Evolutionary conservation across 2,329 filamentous ascomycete genomes (phyloP), one percentile per base, ranked within the genome.

Genomic region (Cercospora zeae-maydis): DNA sequence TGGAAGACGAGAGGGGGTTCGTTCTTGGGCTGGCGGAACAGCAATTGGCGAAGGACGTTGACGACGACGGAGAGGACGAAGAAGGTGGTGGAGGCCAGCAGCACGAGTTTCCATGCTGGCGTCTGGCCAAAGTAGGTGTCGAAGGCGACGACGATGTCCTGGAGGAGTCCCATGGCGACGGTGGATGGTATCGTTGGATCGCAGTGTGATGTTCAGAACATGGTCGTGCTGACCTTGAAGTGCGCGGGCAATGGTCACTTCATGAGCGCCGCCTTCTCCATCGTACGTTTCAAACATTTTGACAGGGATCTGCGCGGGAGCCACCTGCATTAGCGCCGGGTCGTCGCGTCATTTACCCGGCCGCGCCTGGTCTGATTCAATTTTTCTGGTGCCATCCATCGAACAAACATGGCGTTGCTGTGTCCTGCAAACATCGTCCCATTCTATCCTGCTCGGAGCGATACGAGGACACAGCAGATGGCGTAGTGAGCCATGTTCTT

Each of bases 1-100:
- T 88, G 86, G 76, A 88, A 88, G 54, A 88, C 86, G 31, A 88
- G 71, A 0, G 86, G 86, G 16, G 82, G 82, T 67, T 82, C 79
- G 60, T 92, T 90, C 57, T 59, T 51, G 57, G 89, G 85, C 71
- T 92, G 93, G 19, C 56, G 90, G 61, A 73, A 65, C 66, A 97
- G 80, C 61, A 96, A 71, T 78, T 98, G 93, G 67, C 83, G 83
- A 70, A 91, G 73, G 68, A 98, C 87, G 77, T 98, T 97, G 80
- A 93, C 73, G 63, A 90, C 74, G 61, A 97, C 84, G 16, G 86
- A 77, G 47, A 85, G 70, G 31, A 78, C 75, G 67, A 86, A 69
- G 73, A 86, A 78, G 67, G 79, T 77, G 69, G 78, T 71, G 63
- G 82, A 69, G 56, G 74, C 80, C 52, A 80, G 71, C 36, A 75